Conservation (phyloP, 306 rosid species). For the Begonia masoniana region DNA sequence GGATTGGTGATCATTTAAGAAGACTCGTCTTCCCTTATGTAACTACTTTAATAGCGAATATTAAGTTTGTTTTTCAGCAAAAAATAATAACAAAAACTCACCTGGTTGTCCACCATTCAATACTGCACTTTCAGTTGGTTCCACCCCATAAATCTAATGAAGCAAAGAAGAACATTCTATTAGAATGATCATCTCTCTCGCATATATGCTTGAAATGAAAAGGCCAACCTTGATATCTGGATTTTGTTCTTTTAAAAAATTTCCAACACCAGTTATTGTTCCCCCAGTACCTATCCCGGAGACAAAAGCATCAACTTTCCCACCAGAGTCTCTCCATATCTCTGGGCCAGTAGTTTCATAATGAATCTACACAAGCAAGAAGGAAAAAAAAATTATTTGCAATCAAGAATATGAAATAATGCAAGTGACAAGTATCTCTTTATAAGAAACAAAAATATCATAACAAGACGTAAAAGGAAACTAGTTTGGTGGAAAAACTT, state of each 20-base stretch:
- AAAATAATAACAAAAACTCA: constrained; percentile 16
- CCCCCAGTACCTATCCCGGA: constrained; percentile 87
- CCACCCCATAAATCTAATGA: constrained; percentile 56
- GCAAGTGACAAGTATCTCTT: no score
- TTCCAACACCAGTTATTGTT: constrained; percentile 55
- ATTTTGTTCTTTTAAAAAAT: constrained; percentile 62
- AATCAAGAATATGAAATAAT: background rate
- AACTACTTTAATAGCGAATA: background rate
- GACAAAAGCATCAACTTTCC: constrained; percentile 51
- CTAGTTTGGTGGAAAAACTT: no score
- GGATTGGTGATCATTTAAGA: background rate
- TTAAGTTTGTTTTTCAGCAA: background rate
- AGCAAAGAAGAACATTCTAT: background rate
- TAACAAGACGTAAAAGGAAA: no score
- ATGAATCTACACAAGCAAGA: constrained; percentile 36
- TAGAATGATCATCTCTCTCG: background rate
- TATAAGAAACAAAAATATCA: no score
- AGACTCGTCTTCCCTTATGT: background rate
- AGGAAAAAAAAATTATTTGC: background rate
- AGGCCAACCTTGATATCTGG: constrained; percentile 52
- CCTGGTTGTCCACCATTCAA: constrained; percentile 68
- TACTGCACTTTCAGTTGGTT: constrained; percentile 72
- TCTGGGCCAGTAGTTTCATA: constrained; percentile 87
- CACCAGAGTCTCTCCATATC: constrained; percentile 77
- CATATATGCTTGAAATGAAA: background rate